Evolutionary conservation across 2,329 filamentous ascomycete species (phyloP), one percentile per base, ranked within the genome.

Genomic region (Claviceps spartinae): DNA sequence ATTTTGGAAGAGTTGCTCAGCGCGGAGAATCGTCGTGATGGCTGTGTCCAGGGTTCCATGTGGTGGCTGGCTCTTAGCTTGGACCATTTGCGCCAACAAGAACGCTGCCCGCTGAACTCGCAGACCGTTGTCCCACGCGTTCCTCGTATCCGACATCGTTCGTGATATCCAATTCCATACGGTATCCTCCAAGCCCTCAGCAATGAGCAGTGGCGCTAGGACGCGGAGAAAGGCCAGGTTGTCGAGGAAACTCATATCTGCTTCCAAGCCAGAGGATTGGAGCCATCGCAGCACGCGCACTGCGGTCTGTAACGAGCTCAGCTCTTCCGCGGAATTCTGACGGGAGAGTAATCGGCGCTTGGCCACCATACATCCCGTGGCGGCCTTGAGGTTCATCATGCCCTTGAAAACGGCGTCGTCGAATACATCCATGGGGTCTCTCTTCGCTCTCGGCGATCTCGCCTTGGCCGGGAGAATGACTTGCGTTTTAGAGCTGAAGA

Each of bases 391-490:
- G 4, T 70, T 80, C 78, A 82, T 79, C 57, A 81, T 68, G 40
- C 77, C 77, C 59, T 69, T 71, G 13, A 74, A 69, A 2, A 77
- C 76, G 18, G 77, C 78, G 52, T 72, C 69, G 55, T 79, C 72
- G 54, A 82, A 82, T 3, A 81, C 70, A 41, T 75, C 69, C 67
- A 78, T 74, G 3, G 74, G 76, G 44, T 75, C 71, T 34, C 65
- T 63, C 48, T 62, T 60, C n/a, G 59, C 54, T 3, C 43, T 26
- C 26, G 50, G 47, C 38, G 55, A 36, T 7, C 24, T 37, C 18
- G 48, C 20, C 47, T 45, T 52, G 1, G 58, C 56, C 18, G 53
- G 53, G 34, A 60, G 53, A 14, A 56, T 56, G 13, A 58, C 54
- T 24, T 62, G 56, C 24, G 62, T 61, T 30, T 62, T 59, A 51